A percentile compares a stretch with the other conserved stretches of the same genome.
Evolutionary conservation across 345 rosid species (phyloP).

Genomic region (Gossypium rotundifolium): DNA sequence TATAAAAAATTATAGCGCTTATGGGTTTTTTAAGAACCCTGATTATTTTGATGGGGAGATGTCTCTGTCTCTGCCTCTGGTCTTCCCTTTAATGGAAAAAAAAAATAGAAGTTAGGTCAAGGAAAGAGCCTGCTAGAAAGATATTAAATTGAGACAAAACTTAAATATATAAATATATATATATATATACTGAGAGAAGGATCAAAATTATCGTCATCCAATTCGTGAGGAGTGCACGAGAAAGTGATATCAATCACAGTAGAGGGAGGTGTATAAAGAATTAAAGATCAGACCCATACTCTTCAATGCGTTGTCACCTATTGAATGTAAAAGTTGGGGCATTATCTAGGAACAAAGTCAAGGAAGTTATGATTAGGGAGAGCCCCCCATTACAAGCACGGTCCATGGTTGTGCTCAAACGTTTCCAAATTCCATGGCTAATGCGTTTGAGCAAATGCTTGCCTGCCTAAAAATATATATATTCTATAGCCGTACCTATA

Average conservation of each 20-base stretch:
- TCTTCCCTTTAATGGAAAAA: too few species aligned
- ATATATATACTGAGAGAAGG: background rate
- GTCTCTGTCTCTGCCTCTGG: too few species aligned
- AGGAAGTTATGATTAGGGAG: background rate
- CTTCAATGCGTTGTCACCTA: background rate
- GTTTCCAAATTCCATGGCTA: constrained; percentile 2
- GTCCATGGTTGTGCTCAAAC: constrained; percentile 3
- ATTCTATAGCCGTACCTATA: background rate
- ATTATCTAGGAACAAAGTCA: background rate
- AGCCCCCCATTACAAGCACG: background rate
- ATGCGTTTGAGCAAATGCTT: background rate
- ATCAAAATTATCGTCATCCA: background rate
- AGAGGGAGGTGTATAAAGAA: background rate
- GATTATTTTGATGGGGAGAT: background rate
- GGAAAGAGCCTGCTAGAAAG: background rate
- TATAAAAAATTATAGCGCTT: background rate
- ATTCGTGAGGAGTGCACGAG: background rate
- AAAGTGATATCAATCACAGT: background rate
- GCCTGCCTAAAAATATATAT: background rate
- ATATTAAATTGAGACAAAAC: background rate
- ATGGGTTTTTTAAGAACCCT: background rate
- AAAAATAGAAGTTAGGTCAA: too few species aligned
- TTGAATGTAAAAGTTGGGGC: background rate
- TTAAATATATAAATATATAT: background rate
- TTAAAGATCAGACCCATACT: too few species aligned